Evolutionary conservation across 192 early-diverging fungal species (phyloP), one percentile per base, ranked within the genome.

Genomic region (Coemansia guatemalensis): DNA sequence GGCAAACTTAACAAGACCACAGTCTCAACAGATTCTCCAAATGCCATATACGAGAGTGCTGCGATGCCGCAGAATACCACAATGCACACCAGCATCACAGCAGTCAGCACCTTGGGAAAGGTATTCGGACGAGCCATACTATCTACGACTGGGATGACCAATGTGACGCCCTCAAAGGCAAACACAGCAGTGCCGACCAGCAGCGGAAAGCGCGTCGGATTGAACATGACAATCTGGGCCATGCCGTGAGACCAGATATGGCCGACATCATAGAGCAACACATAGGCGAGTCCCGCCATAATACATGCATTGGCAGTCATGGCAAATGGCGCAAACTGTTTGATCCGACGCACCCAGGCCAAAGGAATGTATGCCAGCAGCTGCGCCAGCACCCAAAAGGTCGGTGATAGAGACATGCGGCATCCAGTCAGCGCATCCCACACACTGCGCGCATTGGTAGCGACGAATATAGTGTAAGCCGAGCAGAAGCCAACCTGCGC

Each of bases 161-260:
- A 67, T 24, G 93, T 93, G 65, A 97, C 91, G 60, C 93, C 90
- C 80, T 93, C 92, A 69, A 89, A 97, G 1, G 89, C 85, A 84
- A 89, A 95, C 59, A 96, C 92, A 27, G 96, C 94, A 24, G 96
- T 98, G 26, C 96, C 96, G 29, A 98, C 87, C 65, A 96, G 93
- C 48, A 95, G 69, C 18, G 92, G 85, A 63, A 95, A 96, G 23
- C 86, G 84, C 59, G 86, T 62, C 26, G 81, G 64, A 77, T 98
- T 98, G 73, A 94, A 87, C 55, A 83, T 71, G 48, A 89, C 67
- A 21, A 93, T 93, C 11, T 81, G 60, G 20, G 86, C 70, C 9
- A 94, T 53, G 0, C 83, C 83, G 44, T 72, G 75, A 29, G 51
- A 24, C 41, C 48, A 25, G 3, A 80, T 63, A 20, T 21, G 24